Evolutionary conservation across 371 early-diverging fungal genomes (phyloP), one percentile per base, ranked within the genome.

Genomic region (Circinella minor): DNA sequence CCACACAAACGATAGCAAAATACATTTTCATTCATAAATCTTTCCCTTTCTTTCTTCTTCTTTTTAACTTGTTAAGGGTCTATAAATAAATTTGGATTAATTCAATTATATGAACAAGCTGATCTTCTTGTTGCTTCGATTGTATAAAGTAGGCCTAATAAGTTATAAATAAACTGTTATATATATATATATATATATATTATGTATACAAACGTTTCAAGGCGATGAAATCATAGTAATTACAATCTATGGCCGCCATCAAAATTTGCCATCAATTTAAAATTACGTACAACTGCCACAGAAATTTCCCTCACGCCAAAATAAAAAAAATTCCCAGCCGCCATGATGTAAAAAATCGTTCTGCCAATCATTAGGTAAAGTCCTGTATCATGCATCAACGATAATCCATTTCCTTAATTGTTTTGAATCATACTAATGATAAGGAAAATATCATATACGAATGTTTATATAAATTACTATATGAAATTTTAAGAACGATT

Each of bases 291-390:
- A 51, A 6, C 51, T n/a, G 51, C 51, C 51, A 51, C 51, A 4
- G 7, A n/a, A 51, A n/a, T 51, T 51, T 51, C 51, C 51, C 51
- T 51, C 51, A 51, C 51, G 49, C 7, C 7, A 51, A 51, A 51
- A 51, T 49, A 11, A 51, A 51, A 51, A 27, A 51, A n/a, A 7
- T n/a, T n/a, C 51, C 51, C 51, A 51, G 15, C 51, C 11, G 51
- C 51, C 51, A 51, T 51, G 51, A 51, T 51, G 51, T 13, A 51
- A 51, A 51, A 51, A 51, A 51, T 17, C n/a, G 51, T n/a, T n/a
- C 51, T 51, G 51, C 51, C 51, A 51, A 51, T 51, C 51, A 51
- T 51, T 51, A 51, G 51, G 51, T n/a, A n/a, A n/a, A n/a, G n/a
- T n/a, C n/a, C n/a, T n/a, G n/a, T n/a, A n/a, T n/a, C n/a, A n/a